These are phyloP conservation scores for Emericellopsis cladophorae DNA, from an alignment of 2,329 filamentous ascomycete species.

Conservation along the genomic window DNA sequence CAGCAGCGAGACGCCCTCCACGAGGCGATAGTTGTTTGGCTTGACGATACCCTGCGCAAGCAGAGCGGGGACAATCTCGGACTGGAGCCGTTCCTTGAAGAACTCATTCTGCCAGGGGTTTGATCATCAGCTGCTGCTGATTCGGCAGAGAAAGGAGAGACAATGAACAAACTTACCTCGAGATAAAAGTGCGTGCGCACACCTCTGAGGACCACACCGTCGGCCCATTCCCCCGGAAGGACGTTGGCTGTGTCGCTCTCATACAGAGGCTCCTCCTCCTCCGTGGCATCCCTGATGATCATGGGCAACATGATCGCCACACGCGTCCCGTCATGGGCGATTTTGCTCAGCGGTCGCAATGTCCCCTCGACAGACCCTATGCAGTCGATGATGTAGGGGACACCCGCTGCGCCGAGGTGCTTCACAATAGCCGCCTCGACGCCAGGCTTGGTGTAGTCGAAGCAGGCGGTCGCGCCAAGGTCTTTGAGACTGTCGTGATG, in stretches of 20 bases:
- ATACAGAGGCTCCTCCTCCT: slow-evolving; percentile 34
- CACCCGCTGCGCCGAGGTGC: neutral
- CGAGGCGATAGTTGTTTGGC: slow-evolving; percentile 21
- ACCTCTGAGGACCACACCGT: slow-evolving; percentile 37
- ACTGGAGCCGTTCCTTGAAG: slow-evolving; percentile 36
- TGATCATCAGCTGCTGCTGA: neutral
- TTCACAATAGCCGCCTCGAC: slow-evolving; percentile 9
- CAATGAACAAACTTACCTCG: slow-evolving; percentile 21
- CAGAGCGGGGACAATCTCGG: slow-evolving; percentile 35
- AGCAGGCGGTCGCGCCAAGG: slow-evolving; percentile 30
- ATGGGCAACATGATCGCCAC: slow-evolving; percentile 50
- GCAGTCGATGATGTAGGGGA: slow-evolving; percentile 41
- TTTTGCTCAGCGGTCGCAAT: slow-evolving; percentile 31
- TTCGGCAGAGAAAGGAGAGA: neutral
- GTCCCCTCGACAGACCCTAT: slow-evolving; percentile 36
- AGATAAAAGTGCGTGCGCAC: slow-evolving; percentile 43
- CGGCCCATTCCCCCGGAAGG: slow-evolving; percentile 29
- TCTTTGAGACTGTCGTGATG: slow-evolving; percentile 29
- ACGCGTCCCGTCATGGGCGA: slow-evolving; percentile 33
- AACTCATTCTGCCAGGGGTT: slow-evolving; percentile 28
- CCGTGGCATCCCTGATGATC: slow-evolving; percentile 38
- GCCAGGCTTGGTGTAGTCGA: slow-evolving; percentile 29
- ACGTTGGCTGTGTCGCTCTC: slow-evolving; percentile 34
- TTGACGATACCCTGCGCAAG: slow-evolving; percentile 19
- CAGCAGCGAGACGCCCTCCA: slow-evolving; percentile 19